Base-by-base conservation (phyloP, 176 grass and related monocot species). In the Zoysia pacifica region DNA sequence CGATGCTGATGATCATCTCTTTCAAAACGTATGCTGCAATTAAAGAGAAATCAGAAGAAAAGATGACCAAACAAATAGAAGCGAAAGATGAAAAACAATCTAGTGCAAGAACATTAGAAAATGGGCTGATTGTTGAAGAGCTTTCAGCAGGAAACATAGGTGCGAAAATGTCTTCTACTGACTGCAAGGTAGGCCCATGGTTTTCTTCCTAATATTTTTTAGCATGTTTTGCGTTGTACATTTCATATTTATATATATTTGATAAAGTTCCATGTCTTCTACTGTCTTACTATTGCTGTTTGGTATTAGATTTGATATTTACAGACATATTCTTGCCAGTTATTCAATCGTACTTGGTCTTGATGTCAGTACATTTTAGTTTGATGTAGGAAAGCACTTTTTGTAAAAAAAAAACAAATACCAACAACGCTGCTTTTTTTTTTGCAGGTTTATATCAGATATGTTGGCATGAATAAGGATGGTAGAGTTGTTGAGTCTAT, bases 101-200 rank as follows among this genome's bases (percentile, higher is more conserved):
- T 38, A 78, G 87, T 73, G 62, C 70, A 12, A 89, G 86, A 64
- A 98, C 88, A 69, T 89, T 94, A 75, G 81, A 85, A 28, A 88
- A 87, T 80, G 92, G 90, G 18, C 75, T 98, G 86, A 73, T 80
- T n/a, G 74, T 98, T 69, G 95, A 98, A 86, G 87, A 98, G 77
- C 65, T 98, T 11, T 89, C 83, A 43, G 85, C 81, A 67, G 86
- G 86, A 44, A 90, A 86, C n/a, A 55, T 62, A 54, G 90, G 93
- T 79, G 92, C 86, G 14, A 86, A 90, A 87, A 83, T 81, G 83
- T 90, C 95, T 83, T 84, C 87, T 78, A 80, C 82, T 63, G 95
- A 92, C 43, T 78, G 63, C 67, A 98, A 91, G 88, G 95, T 94
- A 86, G 2, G 39, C 41, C 36, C 54, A 6, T 36, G 48, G 9